Base-by-base conservation (phyloP, 495 filamentous ascomycete species). In the Venustampulla echinocandica region DNA sequence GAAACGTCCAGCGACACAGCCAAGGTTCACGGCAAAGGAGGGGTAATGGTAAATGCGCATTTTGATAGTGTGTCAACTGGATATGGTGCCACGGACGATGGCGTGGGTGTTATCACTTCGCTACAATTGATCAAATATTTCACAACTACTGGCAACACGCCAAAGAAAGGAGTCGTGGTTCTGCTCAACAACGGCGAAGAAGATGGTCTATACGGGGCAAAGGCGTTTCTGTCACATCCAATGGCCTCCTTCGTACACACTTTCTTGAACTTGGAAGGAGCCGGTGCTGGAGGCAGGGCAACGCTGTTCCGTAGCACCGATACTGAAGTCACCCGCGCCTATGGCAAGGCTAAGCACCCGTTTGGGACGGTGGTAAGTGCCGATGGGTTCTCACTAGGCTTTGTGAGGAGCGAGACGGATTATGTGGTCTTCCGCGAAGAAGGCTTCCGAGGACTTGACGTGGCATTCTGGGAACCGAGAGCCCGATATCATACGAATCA, bases 161-260 rank as follows among this genome's bases (percentile, higher is more conserved):
- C 87, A 2, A 81, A 81, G 52, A 76, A 76, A 53, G 90, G 89
- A 1, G 69, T 98, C 30, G 82, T 98, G 18, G 77, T 84, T 20
- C 68, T 98, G 33, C 70, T 98, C 51, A 98, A 98, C 67, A 96
- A 97, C 57, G 90, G 87, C 42, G 92, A 98, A 65, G 92, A 98
- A 65, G 88, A 97, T 60, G 92, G 76, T 45, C 70, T 98, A 35
- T 90, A 92, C 58, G 92, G 92, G 3, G 88, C 92, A 30, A 76
- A 82, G 50, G 88, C 81, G n/a, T 93, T 89, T 50, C 77, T 82
- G 21, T 78, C 85, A 41, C 84, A 88, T 57, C 90, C 90, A 6
- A 70, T 95, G 47, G 74, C 82, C 1, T 74, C 71, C 19, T 82
- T 89, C 54, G 71, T 82, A 23, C 82, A 89, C 56, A 84, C 85